Conservation (phyloP, 768 basidiomycete genomes). For the Pleurotus ostreatus region DNA sequence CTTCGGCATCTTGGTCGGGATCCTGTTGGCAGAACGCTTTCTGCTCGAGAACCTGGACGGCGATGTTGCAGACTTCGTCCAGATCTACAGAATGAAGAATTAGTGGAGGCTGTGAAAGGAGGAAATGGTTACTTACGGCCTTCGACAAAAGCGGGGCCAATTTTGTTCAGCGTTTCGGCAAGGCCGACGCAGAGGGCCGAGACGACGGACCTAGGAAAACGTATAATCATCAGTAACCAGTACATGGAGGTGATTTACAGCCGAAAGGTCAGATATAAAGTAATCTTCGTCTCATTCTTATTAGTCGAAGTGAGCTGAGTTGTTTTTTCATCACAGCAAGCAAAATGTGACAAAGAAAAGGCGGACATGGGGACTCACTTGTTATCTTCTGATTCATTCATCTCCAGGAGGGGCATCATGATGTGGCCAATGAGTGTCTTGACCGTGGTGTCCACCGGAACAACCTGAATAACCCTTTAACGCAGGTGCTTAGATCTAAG, state of each 20-base stretch:
- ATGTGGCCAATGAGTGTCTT: constrained; percentile 76
- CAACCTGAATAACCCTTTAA: constrained; percentile 23
- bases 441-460: constrained; percentile 59
- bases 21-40: constrained; percentile 97
- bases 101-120: neutral
- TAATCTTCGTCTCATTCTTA: constrained; percentile 53
- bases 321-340: constrained; percentile 45
- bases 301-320: constrained; percentile 81
- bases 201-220: constrained; percentile 67
- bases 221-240: constrained; percentile 16
- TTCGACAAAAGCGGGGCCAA: constrained; percentile 85
- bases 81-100: constrained; percentile 42
- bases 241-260: neutral
- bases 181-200: constrained; percentile 84
- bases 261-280: constrained; percentile 11
- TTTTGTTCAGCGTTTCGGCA: constrained; percentile 86
- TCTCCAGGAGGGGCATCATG: constrained; percentile 72
- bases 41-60: constrained; percentile 84
- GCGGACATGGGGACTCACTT: constrained; percentile 62
- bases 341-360: constrained; percentile 2
- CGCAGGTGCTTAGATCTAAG: neutral
- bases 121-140: constrained; percentile 47
- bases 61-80: constrained; percentile 75
- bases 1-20: constrained; percentile 86
- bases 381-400: constrained; percentile 94